Conservation (phyloP, 345 rosid species). For the Pistacia atlantica region DNA sequence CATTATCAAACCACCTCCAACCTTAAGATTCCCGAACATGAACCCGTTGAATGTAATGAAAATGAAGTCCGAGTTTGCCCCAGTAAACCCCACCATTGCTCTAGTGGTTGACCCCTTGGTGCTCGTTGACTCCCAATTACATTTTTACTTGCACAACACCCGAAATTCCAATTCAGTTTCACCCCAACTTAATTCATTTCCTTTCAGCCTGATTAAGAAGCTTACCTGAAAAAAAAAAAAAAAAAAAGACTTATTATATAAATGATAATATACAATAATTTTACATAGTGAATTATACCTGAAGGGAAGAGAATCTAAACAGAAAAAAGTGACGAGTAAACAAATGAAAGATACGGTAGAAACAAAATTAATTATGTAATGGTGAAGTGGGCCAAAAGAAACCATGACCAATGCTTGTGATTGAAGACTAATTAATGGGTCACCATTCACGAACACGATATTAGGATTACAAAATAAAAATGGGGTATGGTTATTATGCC, state of each 20-base stretch:
- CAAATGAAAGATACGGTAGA: no score
- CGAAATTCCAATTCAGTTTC: neutral
- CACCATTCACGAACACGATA: neutral
- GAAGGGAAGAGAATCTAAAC: no score
- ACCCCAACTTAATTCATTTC: neutral
- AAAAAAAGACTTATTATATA: no score
- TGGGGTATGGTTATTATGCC: conserved; percentile 22
- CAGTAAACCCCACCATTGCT: conserved; percentile 11
- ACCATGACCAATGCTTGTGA: conserved; percentile 14
- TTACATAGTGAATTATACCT: no score
- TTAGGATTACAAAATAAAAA: neutral
- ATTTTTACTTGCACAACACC: neutral
- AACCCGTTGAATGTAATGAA: neutral
- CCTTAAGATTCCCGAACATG: neutral
- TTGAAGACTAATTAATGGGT: conserved; percentile 19
- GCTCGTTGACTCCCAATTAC: conserved; percentile 15
- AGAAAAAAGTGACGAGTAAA: no score
- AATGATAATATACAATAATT: no score
- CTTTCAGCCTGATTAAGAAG: neutral
- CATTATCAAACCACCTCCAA: no score
- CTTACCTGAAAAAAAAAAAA: neutral
- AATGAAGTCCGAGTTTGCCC: neutral
- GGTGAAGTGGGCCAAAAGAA: neutral
- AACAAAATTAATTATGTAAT: neutral
- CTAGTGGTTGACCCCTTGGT: conserved; percentile 28